Base-by-base conservation (phyloP, 768 basidiomycete species). In the Dioszegia aurantiaca region DNA sequence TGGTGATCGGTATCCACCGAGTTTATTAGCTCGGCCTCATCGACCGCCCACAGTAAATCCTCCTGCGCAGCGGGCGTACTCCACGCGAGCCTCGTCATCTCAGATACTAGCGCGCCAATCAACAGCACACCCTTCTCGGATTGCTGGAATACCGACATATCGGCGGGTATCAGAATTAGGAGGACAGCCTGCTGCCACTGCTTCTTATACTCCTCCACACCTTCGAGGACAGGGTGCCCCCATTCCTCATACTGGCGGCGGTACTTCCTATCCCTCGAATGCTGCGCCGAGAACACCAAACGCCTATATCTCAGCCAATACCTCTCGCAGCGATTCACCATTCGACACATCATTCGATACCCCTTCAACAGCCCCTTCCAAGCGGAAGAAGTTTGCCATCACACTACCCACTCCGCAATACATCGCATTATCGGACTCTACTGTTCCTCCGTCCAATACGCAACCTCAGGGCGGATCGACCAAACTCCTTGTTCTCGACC, bases 401-500 rank as follows among this genome's bases (percentile, higher is more conserved):
- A 61, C 44, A 19, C 42, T 56, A 3, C 60, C 60, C 21, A 12
- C 54, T 1, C 16, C 36, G 3, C 36, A 56, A n/a, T 61, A 61
- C 27, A 54, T 60, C 33, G 36, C 43, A 19, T 40, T 60, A 0
- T 60, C 59, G 19, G 49, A 44, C n/a, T 44, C 53, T 5, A 24
- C 36, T 16, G 48, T 8, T 24, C 44, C 24, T 47, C 24, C 24
- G 12, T 41, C 47, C 8, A 14, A 10, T 26, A 6, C 4, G 10
- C 21, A 19, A 46, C 5, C 19, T 19, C 26, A 11, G 12, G 42
- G n/a, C n/a, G 12, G 10, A 21, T 21, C 19, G 21, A 36, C 55
- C 27, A 77, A 77, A 59, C 62, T 77, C 2, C 48, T 77, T 2
- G 65, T 74, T 0, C 58, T 74, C n/a, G 75, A 77, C 47, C 58